Conservation (phyloP, 345 rosid genomes). For the Brassica carinata region DNA sequence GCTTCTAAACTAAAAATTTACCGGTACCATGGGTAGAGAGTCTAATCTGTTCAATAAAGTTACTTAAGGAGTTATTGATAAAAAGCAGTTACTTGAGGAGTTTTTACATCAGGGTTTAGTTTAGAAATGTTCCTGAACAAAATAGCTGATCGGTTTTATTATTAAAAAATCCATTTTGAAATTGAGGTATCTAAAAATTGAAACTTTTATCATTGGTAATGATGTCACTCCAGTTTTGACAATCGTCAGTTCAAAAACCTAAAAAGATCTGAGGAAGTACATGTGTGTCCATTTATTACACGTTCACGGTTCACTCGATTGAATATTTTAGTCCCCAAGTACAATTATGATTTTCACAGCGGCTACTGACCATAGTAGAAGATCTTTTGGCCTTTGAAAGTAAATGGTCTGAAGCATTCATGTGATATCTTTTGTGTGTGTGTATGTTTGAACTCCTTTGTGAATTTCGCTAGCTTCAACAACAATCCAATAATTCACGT, state of each 20-base stretch:
- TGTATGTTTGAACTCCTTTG: neutral
- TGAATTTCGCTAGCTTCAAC: conserved; percentile 1
- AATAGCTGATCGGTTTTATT: no score
- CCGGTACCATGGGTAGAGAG: no score
- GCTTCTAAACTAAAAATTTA: no score
- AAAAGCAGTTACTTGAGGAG: no score
- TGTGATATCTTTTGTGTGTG: neutral
- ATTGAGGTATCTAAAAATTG: neutral
- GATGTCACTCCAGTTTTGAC: conserved; percentile 15
- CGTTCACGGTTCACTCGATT: conserved; percentile 32
- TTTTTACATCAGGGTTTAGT: no score
- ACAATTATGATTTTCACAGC: conserved; percentile 31
- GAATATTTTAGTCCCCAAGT: conserved; percentile 26
- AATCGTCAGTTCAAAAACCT: neutral
- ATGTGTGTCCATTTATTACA: conserved; percentile 27
- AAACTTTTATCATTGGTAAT: neutral
- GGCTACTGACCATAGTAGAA: conserved; percentile 17
- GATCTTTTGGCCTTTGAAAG: conserved; percentile 22
- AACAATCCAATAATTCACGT: conserved; percentile 12
- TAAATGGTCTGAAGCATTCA: neutral
- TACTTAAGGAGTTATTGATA: no score
- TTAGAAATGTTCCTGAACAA: no score
- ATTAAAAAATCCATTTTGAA: no score
- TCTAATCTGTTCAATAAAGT: no score
- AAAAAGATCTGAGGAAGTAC: conserved; percentile 16